Base-by-base conservation (phyloP, 2,329 filamentous ascomycete species). In the Ceratocystis harringtonii region DNA sequence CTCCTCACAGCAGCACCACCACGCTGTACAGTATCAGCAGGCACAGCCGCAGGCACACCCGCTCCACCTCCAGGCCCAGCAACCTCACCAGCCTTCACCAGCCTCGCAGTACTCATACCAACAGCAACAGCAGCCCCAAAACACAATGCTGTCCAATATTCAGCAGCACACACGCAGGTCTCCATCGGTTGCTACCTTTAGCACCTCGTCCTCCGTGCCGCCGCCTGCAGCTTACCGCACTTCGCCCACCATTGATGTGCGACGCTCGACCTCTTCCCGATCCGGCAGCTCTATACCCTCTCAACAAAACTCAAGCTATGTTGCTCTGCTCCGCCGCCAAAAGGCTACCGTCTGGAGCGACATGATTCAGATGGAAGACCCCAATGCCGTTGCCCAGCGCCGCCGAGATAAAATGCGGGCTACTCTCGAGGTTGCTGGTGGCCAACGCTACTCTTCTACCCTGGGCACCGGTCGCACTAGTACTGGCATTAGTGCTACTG, bases 301-400 rank as follows among this genome's bases (percentile, higher is more conserved):
- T n/a, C 60, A 64, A 83, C 68, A 66, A 41, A 77, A 87, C 1
- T 81, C 81, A n/a, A 86, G 90, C 69, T 99, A 99, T 75, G 94
- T 99, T 63, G 92, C 94, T 44, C 81, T 96, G n/a, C 87, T 99
- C 77, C 85, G 94, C 68, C 92, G 92, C 74, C 94, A 99, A 76
- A 97, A 97, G 75, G 94, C 91, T 41, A 99, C 94, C 0, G 94
- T 99, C 3, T 99, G 94, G 94, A 96, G 92, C 78, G 94, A 97
- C 73, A 87, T 92, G 64, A 84, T 92, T 8, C 94, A 99, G 74
- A 86, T 89, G 68, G 91, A 97, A 75, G 94, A 99, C 73, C 90
- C 92, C 0, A 83, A 90, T 62, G 78, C 94, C 66, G 78, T 87
- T 3, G 91, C 90, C 32, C 88, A 92, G 71, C 91, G 95, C 74